Percentiles rank a stretch among this genome's conserved stretches.
Evolutionary conservation across 202 grass and related monocot genomes (phyloP).

Genomic region (Carex sylvatica): DNA sequence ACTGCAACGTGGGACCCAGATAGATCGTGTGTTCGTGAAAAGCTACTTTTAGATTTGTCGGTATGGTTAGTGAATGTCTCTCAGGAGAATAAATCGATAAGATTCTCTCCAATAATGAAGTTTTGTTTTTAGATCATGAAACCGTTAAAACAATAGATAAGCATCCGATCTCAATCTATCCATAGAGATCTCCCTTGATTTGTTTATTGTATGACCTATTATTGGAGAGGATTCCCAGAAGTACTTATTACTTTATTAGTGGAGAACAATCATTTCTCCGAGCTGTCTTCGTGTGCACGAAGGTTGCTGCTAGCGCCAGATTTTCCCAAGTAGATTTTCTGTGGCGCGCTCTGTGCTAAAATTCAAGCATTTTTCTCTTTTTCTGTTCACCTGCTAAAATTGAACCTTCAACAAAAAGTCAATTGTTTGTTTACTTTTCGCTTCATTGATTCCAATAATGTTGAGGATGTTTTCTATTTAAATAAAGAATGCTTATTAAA

Average conservation of each 20-base stretch:
- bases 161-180: neutral
- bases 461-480: neutral
- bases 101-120: neutral
- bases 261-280: neutral
- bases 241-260: neutral
- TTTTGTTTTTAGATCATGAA: neutral
- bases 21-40: neutral
- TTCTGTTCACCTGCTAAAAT: neutral
- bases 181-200: neutral
- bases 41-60: slow-evolving; percentile 18
- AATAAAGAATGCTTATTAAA: neutral
- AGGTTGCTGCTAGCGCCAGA: neutral
- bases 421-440: neutral
- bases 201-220: neutral
- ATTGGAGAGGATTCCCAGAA: neutral
- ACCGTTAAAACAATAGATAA: neutral
- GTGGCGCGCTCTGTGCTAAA: neutral
- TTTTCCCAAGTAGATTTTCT: neutral
- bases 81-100: neutral
- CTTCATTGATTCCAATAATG: neutral
- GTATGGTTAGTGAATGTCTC: neutral
- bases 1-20: neutral
- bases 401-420: neutral
- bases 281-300: neutral
- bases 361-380: neutral